Percentiles rank a stretch among this genome's conserved stretches.
Evolutionary conservation across 768 basidiomycete species (phyloP).

Genomic region (Rubroboletus pulcherrimus): DNA sequence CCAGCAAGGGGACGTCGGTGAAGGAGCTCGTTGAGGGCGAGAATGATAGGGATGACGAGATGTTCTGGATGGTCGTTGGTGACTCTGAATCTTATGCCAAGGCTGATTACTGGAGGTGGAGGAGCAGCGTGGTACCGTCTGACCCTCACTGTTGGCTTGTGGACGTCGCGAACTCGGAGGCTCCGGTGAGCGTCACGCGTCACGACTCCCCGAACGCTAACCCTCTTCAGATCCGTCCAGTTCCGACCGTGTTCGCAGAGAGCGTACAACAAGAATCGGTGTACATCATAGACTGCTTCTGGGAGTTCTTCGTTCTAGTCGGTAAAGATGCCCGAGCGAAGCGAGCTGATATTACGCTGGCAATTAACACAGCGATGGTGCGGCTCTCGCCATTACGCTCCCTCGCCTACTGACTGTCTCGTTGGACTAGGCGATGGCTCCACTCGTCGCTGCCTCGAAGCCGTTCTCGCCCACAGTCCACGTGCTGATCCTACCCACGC

Average conservation of each 20-base stretch:
- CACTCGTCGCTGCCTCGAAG: slow-evolving; percentile 44
- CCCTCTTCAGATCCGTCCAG: slow-evolving; percentile 40
- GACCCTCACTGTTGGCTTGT: slow-evolving; percentile 63
- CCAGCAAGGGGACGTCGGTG: slow-evolving; percentile 35
- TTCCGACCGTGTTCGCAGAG: slow-evolving; percentile 43
- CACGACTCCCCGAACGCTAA: slow-evolving; percentile 1
- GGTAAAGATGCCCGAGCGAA: slow-evolving; percentile 61
- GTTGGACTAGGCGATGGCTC: slow-evolving; percentile 48
- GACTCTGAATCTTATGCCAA: slow-evolving; percentile 62
- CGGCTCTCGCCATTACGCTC: slow-evolving; percentile 6
- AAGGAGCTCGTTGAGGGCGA: slow-evolving; percentile 64
- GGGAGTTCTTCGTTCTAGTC: slow-evolving; percentile 78
- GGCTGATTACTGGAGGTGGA: slow-evolving; percentile 84
- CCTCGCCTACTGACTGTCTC: not conserved
- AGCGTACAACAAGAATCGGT: slow-evolving; percentile 42
- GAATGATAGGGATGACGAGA: slow-evolving; percentile 59
- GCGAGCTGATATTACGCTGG: slow-evolving; percentile 58
- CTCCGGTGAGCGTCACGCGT: slow-evolving; percentile 38
- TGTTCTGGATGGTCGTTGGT: slow-evolving; percentile 88
- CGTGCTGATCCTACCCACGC: slow-evolving; percentile 68
- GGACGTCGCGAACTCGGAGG: slow-evolving; percentile 33
- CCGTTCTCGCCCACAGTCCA: slow-evolving; percentile 76
- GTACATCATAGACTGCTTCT: slow-evolving; percentile 69
- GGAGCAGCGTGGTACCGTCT: slow-evolving; percentile 35
- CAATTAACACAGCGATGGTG: slow-evolving; percentile 56